Evolutionary conservation across 371 early-diverging fungal species (phyloP).

Genomic region (Mycotypha africana): DNA sequence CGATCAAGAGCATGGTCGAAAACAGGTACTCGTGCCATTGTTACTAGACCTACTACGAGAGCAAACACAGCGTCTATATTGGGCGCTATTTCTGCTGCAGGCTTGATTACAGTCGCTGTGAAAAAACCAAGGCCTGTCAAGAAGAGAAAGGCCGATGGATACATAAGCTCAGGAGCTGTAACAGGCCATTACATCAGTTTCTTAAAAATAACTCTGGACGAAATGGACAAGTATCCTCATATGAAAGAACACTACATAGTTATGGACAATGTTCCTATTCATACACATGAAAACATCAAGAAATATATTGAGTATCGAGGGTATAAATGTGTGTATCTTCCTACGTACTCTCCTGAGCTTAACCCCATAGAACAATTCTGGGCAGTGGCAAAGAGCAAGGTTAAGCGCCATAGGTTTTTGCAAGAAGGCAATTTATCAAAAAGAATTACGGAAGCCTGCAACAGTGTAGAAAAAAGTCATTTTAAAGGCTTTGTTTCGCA

Average conservation of each 20-base stretch:
- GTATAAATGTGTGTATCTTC: constrained; percentile 8
- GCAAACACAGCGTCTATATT: constrained; percentile 20
- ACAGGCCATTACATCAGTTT: constrained; percentile 14
- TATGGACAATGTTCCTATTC: constrained; percentile 16
- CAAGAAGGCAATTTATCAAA: background rate
- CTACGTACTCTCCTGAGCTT: constrained; percentile 2
- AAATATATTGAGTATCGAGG: constrained; percentile 18
- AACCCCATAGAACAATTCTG: constrained; percentile 4
- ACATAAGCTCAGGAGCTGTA: constrained; percentile 17
- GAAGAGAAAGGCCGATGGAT: constrained; percentile 20
- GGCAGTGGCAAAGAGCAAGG: constrained; percentile 3
- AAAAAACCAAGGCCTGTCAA: constrained; percentile 19
- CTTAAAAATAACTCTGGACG: constrained; percentile 14
- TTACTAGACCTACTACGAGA: constrained; percentile 15
- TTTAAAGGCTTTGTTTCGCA: background rate
- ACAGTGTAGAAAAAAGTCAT: background rate
- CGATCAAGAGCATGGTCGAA: constrained; percentile 13
- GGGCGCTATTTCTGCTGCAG: constrained; percentile 20
- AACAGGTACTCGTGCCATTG: constrained; percentile 11
- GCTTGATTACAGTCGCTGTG: constrained; percentile 16
- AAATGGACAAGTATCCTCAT: constrained; percentile 18
- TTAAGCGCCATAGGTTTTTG: constrained; percentile 1
- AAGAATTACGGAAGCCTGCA: background rate
- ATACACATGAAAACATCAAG: constrained; percentile 18
- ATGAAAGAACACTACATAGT: constrained; percentile 15